Conservation (phyloP, 805 yeast genomes). For the Candida taoyuanica region DNA sequence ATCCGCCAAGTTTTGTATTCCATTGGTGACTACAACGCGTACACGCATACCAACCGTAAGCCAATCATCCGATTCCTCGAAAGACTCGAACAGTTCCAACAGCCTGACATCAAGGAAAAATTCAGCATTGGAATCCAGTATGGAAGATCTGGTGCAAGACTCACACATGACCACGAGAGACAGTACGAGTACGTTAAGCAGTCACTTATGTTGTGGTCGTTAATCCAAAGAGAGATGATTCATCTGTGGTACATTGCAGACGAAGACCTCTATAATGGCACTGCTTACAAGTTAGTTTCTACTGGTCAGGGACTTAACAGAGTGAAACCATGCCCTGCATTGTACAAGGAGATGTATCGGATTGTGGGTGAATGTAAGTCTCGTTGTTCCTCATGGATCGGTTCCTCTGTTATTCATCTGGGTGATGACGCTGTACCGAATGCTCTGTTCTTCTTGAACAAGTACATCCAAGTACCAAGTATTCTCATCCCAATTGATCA, state of each 20-base stretch:
- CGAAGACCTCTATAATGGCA: conserved; percentile 56
- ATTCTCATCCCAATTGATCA: conserved; percentile 70
- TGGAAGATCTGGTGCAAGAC: conserved; percentile 65
- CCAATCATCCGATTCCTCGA: conserved; percentile 63
- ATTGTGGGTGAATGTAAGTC: conserved; percentile 62
- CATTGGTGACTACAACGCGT: conserved; percentile 74
- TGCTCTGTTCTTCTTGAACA: conserved; percentile 73
- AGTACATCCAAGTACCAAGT: conserved; percentile 75
- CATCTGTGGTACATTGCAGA: conserved; percentile 76
- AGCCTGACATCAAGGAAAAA: conserved; percentile 35
- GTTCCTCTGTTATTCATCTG: conserved; percentile 72
- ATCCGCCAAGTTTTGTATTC: conserved; percentile 71
- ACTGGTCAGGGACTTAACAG: conserved; percentile 83
- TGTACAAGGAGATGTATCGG: conserved; percentile 65
- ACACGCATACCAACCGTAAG: conserved; percentile 59
- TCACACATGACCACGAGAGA: conserved; percentile 67
- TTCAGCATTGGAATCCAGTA: conserved; percentile 58
- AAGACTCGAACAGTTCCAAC: conserved; percentile 44
- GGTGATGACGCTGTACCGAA: conserved; percentile 86
- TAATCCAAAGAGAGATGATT: conserved; percentile 74
- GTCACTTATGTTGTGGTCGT: conserved; percentile 70
- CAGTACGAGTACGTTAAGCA: conserved; percentile 75
- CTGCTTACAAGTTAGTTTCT: conserved; percentile 52
- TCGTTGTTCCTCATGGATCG: conserved; percentile 67
- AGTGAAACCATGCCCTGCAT: conserved; percentile 66